Percentiles rank a stretch among this genome's conserved stretches.
These are phyloP conservation scores for Fusarium siculi DNA, from an alignment of 2,329 filamentous ascomycete species.

Conservation along the genomic window DNA sequence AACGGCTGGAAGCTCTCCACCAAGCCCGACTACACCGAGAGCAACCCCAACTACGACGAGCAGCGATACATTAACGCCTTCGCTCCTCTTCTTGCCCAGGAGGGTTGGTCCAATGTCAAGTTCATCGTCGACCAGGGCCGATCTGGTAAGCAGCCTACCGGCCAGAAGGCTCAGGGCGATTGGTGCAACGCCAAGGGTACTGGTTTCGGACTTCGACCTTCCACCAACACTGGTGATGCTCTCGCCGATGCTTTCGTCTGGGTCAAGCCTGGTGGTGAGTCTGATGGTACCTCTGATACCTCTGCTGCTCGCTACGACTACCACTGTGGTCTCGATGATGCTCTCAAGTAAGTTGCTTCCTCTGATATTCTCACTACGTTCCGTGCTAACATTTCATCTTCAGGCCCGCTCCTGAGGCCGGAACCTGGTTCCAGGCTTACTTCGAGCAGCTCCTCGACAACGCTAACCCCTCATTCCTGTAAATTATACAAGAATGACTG, in stretches of 20 bases:
- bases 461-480: constrained; percentile 62
- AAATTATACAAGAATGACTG: not conserved
- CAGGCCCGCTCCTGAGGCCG: constrained; percentile 75
- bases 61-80: constrained; percentile 71
- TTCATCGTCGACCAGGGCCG: constrained; percentile 65
- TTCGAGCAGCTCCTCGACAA: constrained; percentile 67
- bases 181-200: constrained; percentile 75
- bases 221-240: constrained; percentile 67
- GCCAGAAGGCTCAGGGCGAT: constrained; percentile 70
- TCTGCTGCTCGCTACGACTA: constrained; percentile 53
- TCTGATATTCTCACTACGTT: accelerated
- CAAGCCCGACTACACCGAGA: constrained; percentile 58
- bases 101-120: constrained; percentile 56
- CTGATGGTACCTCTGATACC: constrained; percentile 60
- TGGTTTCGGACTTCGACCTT: constrained; percentile 73
- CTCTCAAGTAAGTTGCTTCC: constrained; percentile 52
- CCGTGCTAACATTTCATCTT: constrained; percentile 40
- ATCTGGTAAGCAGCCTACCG: constrained; percentile 68
- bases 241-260: constrained; percentile 75
- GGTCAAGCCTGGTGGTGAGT: constrained; percentile 75
- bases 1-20: constrained; percentile 58
- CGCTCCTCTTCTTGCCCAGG: constrained; percentile 66
- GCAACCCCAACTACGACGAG: constrained; percentile 63
- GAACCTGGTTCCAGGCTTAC: constrained; percentile 73
- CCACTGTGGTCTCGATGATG: constrained; percentile 61